Evolutionary conservation across 495 filamentous ascomycete species (phyloP).

Genomic region (Recurvomyces mirabilis): DNA sequence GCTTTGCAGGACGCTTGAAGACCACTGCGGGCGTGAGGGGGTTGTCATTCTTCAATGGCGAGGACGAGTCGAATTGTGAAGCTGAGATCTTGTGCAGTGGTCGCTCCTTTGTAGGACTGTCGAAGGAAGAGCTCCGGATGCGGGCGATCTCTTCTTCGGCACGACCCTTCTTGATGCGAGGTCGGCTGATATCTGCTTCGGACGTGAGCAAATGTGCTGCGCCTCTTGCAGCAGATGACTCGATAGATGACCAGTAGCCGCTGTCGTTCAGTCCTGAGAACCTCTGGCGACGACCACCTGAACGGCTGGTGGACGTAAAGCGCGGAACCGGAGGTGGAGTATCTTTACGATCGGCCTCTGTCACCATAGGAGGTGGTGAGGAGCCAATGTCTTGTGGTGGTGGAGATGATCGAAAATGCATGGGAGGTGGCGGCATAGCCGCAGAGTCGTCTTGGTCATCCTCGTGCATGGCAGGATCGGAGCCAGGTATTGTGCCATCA

Average conservation of each 20-base stretch:
- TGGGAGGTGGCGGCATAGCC: constrained; percentile 27
- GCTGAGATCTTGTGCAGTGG: constrained; percentile 39
- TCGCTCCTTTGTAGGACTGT: constrained; percentile 65
- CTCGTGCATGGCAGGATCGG: constrained; percentile 61
- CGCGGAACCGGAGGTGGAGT: constrained; percentile 64
- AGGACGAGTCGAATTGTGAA: constrained; percentile 45
- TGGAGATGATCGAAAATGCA: constrained; percentile 44
- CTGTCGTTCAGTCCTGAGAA: constrained; percentile 75
- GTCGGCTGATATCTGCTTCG: constrained; percentile 59
- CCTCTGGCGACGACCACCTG: constrained; percentile 57
- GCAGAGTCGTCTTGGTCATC: constrained; percentile 40
- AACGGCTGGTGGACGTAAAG: constrained; percentile 41
- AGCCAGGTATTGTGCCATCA: constrained; percentile 87
- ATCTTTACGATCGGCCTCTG: constrained; percentile 48
- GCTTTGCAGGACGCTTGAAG: constrained; percentile 69
- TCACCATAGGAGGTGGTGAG: constrained; percentile 63
- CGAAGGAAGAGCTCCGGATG: constrained; percentile 82
- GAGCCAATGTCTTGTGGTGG: constrained; percentile 59
- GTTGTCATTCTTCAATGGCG: constrained; percentile 35
- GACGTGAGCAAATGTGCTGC: constrained; percentile 55
- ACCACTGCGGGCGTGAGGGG: constrained; percentile 73
- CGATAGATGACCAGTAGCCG: constrained; percentile 94
- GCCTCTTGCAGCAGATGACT: constrained; percentile 76
- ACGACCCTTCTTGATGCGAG: constrained; percentile 72
- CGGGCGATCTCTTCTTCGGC: constrained; percentile 94